phyloP scores from a whole-genome alignment of 176 grass and related monocot species.

The Cocos nucifera region DNA sequence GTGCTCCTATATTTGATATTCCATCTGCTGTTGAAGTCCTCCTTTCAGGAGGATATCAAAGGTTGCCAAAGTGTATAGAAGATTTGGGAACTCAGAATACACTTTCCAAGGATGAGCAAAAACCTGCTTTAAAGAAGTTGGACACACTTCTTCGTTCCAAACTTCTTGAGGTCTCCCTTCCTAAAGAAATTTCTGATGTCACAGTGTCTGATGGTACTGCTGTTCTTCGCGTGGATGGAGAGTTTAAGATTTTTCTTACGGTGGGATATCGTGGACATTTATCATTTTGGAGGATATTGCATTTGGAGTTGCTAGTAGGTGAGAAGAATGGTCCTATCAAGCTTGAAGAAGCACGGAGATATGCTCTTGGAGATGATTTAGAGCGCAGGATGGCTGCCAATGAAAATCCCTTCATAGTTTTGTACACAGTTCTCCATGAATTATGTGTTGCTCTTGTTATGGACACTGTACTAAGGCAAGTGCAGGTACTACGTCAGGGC shows the following conservation, averaged over 20 bases:
- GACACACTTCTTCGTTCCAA: slow-evolving; percentile 65
- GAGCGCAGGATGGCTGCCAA: slow-evolving; percentile 84
- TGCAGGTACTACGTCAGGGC: slow-evolving; percentile 54
- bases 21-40: slow-evolving; percentile 92
- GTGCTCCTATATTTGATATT: slow-evolving; percentile 90
- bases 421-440: slow-evolving; percentile 82
- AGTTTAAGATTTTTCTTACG: slow-evolving; percentile 90
- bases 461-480: slow-evolving; percentile 74
- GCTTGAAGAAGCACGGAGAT: slow-evolving; percentile 71
- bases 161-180: slow-evolving; percentile 56
- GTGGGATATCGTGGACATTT: slow-evolving; percentile 81
- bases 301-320: slow-evolving; percentile 87
- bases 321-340: slow-evolving; percentile 69
- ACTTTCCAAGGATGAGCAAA: slow-evolving; percentile 70
- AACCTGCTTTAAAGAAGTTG: slow-evolving; percentile 68
- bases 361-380: slow-evolving; percentile 87
- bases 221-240: slow-evolving; percentile 61
- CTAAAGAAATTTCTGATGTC: slow-evolving; percentile 70
- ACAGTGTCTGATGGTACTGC: slow-evolving; percentile 68
- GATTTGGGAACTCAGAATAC: slow-evolving; percentile 60
- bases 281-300: slow-evolving; percentile 82
- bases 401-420: slow-evolving; percentile 64
- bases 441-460: slow-evolving; percentile 86
- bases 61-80: slow-evolving; percentile 81
- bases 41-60: slow-evolving; percentile 62